Evolutionary conservation across 2,329 filamentous ascomycete genomes (phyloP), one percentile per base, ranked within the genome.

Genomic region (Botryosphaeria dothidea): DNA sequence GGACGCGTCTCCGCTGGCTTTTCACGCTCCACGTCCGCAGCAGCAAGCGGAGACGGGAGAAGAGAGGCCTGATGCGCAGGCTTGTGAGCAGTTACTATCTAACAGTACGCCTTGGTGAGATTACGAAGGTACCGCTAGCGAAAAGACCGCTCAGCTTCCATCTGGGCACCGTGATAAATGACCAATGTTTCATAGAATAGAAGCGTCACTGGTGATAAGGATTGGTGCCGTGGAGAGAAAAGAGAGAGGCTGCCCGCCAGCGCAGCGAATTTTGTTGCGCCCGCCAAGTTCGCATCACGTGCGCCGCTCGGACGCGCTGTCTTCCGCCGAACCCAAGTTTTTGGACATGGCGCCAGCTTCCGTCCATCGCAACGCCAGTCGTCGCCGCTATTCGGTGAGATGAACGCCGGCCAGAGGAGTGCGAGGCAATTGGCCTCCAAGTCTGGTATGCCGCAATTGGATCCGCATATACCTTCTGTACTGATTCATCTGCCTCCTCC

Each of bases 11-110:
- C 38, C 36, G 19, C 21, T 48, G 36, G 19, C 17, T 45, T 19
- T 45, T 48, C 29, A 15, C 38, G 21, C 45, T 23, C 29, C 23
- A 71, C 36, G 38, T 34, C 13, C 15, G 9, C 8, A 23, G 15
- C 23, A 27, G n/a, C 38, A 15, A 19, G n/a, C 38, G 38, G 38
- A 8, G 38, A 15, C n/a, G 5, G 13, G 13, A 8, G 38, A 6
- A 8, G 13, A n/a, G 9, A 25, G 43, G 43, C 8, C 31, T 8
- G 45, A 23, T 29, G 23, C 11, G n/a, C 41, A 51, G 45, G 51
- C 75, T 85, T 97, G 92, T 96, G 79, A 85, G 90, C 92, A 92
- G 88, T 88, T 87, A 87, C 93, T 96, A 97, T 97, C 93, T 96
- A 97, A 94, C 92, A 85, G 90, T 88, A 89, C 87, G 85, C 91